Evolutionary conservation across 805 yeast species (phyloP), one percentile per base, ranked within the genome.

Genomic region (Schizosaccharomyces cryophilus): DNA sequence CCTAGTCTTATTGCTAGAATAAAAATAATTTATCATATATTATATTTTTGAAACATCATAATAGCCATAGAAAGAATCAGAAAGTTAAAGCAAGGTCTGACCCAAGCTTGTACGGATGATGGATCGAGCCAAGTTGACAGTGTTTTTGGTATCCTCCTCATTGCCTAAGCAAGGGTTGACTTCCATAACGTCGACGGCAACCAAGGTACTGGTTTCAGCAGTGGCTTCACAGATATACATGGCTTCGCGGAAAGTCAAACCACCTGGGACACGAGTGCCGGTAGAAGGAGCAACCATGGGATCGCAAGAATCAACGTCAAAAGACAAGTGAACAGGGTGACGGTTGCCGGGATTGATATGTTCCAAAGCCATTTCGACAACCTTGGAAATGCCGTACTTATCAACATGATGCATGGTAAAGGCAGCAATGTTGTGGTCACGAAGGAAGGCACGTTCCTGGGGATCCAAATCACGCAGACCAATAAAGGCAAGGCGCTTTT

Each of bases 191-290:
- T 90, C 98, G 72, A 90, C 74, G 13, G 95, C 93, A 11, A 83
- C 82, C 64, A 90, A 78, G 65, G 82, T 80, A n/a, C 96, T 96
- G 31, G 95, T 80, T 68, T 81, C 87, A 7, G 96, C 96, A 42
- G 89, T 76, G 65, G 90, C 93, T 74, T 90, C 98, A 63, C 89
- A 93, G 61, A 90, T 73, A 70, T 84, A 90, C 70, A 93, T 78
- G 60, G 96, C 96, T 73, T 90, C 98, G 74, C 98, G 80, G 72
- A 90, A 78, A 7, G 96, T 83, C 65, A 90, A 76, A 3, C 98
- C 98, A 65, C 97, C 97, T 71, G 95, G 82, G 17, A 90, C 98
- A 54, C 96, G 90, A 0, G 98, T 93, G 61, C 98, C 98, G 0
- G 98, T 90, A 48, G 96, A 95, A 21, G 96, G 96, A 15, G 93